Evolutionary conservation across 2,329 filamentous ascomycete species (phyloP).

Genomic region (Xylariaceae sp.): DNA sequence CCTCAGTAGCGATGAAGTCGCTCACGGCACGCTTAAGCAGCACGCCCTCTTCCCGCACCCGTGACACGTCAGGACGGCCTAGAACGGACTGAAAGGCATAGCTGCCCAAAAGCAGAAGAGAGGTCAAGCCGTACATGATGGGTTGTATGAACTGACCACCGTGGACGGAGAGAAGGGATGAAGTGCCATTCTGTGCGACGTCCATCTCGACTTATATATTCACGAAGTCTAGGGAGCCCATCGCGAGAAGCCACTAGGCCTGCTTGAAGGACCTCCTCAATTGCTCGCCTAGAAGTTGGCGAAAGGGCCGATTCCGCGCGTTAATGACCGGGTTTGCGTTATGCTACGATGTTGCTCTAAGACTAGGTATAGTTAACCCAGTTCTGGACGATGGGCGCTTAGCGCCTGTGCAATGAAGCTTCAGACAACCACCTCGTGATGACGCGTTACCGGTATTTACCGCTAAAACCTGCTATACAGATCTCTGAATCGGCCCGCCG

Average conservation of each 20-base stretch:
- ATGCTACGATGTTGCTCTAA: not conserved
- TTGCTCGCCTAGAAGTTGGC: constrained; percentile 1
- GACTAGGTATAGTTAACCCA: not conserved
- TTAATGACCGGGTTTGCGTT: not conserved
- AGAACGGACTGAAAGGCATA: constrained; percentile 59
- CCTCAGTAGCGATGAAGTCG: constrained; percentile 60
- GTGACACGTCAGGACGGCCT: constrained; percentile 50
- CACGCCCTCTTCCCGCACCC: constrained; percentile 42
- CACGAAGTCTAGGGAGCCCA: constrained; percentile 2
- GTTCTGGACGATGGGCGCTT: constrained; percentile 2
- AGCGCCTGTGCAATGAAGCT: not conserved
- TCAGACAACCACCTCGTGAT: not conserved
- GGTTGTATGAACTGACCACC: constrained; percentile 43
- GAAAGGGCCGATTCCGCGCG: constrained; percentile 27
- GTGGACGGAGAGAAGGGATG: constrained; percentile 32
- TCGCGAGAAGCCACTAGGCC: constrained; percentile 7
- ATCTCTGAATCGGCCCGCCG: constrained; percentile 24
- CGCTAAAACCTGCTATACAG: not conserved
- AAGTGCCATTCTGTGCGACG: constrained; percentile 27
- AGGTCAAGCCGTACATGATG: constrained; percentile 59
- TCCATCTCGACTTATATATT: constrained; percentile 41
- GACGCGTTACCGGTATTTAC: constrained; percentile 1
- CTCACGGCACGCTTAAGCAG: constrained; percentile 58
- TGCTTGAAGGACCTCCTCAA: not conserved
- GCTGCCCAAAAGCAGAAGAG: constrained; percentile 58